A percentile compares a stretch with the other conserved stretches of the same genome.
These are phyloP conservation scores for Novymonas esmeraldas DNA, from an alignment of 208 protist genomes.

Conservation along the genomic window DNA sequence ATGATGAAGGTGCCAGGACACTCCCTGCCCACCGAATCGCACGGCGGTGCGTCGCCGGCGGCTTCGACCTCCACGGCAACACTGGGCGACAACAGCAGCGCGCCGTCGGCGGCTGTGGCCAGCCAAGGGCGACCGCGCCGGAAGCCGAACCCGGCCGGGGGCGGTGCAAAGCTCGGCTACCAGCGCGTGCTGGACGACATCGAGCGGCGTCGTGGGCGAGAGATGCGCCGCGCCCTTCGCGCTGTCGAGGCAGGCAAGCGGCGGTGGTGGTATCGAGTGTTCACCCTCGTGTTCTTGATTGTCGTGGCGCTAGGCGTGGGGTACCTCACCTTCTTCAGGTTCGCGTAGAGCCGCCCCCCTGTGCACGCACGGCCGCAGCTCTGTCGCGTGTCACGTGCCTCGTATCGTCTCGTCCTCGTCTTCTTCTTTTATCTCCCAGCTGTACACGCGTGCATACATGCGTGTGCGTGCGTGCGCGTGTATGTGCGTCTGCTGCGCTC, in stretches of 20 bases:
- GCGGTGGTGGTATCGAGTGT: neutral
- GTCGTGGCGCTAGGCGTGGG: slow-evolving; percentile 11
- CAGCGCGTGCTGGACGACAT: slow-evolving; percentile 18
- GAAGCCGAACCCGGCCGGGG: neutral
- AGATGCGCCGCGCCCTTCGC: slow-evolving; percentile 24
- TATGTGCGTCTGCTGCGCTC: no score
- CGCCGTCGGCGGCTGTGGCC: neutral
- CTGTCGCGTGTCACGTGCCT: no score
- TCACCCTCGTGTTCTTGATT: slow-evolving; percentile 9
- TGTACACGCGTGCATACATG: no score
- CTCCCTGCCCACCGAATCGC: neutral
- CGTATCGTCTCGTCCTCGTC: no score
- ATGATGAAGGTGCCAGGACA: slow-evolving; percentile 18
- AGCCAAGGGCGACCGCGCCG: slow-evolving; percentile 6
- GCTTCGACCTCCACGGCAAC: neutral
- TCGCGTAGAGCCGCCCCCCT: neutral
- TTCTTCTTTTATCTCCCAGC: no score
- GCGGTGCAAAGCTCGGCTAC: slow-evolving; percentile 12
- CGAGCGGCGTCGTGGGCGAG: slow-evolving; percentile 17
- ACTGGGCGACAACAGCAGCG: neutral
- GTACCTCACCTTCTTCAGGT: neutral
- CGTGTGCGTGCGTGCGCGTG: no score
- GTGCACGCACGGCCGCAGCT: no score
- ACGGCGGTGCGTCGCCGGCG: neutral
- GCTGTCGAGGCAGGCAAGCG: neutral